phyloP scores from a whole-genome alignment of 805 yeast species.

The Lachancea meyersii region DNA sequence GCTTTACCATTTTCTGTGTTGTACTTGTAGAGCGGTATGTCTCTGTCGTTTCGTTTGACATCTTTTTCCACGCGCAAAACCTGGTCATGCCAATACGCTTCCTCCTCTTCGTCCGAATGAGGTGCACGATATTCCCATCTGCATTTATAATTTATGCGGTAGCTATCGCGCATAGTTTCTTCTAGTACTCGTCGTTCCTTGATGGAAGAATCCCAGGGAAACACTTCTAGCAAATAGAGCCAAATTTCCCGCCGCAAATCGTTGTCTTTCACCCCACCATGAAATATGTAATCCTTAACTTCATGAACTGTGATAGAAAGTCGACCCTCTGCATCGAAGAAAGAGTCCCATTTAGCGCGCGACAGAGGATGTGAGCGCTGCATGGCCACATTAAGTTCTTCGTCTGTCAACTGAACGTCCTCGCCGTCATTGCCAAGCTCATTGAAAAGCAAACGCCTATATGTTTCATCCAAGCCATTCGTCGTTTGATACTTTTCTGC shows the following conservation, averaged over 20 bases:
- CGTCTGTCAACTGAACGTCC: constrained; percentile 25
- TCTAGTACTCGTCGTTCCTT: constrained; percentile 59
- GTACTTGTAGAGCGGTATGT: constrained; percentile 53
- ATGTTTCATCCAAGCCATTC: constrained; percentile 54
- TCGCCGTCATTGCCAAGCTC: constrained; percentile 53
- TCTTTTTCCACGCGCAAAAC: constrained; percentile 87
- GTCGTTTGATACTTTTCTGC: constrained; percentile 50
- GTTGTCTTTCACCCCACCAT: constrained; percentile 66
- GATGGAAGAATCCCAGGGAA: constrained; percentile 78
- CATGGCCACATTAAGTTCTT: constrained; percentile 46
- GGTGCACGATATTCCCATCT: constrained; percentile 56
- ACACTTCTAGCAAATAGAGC: constrained; percentile 77
- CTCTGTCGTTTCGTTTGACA: constrained; percentile 84
- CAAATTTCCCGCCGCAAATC: constrained; percentile 67
- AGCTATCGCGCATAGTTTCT: constrained; percentile 52
- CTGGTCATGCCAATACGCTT: constrained; percentile 83
- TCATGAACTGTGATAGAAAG: constrained; percentile 68
- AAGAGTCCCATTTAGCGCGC: constrained; percentile 72
- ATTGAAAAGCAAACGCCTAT: constrained; percentile 45
- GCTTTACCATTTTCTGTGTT: constrained; percentile 36
- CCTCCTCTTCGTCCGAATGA: constrained; percentile 35
- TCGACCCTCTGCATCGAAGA: constrained; percentile 75
- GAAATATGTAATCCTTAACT: constrained; percentile 77
- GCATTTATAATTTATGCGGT: constrained; percentile 53
- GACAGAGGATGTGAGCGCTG: constrained; percentile 47